Evolutionary conservation across 208 protist genomes (phyloP), one percentile per base, ranked within the genome.

Genomic region (Acanthamoeba lenticulata): DNA sequence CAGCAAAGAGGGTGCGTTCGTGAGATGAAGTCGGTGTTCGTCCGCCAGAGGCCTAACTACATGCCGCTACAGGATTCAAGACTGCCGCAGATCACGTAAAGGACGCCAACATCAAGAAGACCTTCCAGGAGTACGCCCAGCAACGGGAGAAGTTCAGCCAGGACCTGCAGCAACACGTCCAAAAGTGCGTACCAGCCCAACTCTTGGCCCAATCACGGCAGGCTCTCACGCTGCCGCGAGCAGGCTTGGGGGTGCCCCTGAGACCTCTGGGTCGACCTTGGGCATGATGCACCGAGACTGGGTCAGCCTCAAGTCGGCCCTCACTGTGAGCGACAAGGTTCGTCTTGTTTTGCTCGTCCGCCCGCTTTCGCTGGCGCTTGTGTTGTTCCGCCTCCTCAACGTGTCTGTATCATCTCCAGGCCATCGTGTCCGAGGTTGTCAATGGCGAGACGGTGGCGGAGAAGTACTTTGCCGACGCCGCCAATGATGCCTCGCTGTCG

Each of bases 1-100:
- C 29, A 86, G 77, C 77, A 86, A 86, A 42, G 77, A 86, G 45
- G 77, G 74, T 85, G n/a, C n/a, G n/a, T n/a, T n/a, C n/a, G n/a
- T n/a, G n/a, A n/a, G n/a, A n/a, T n/a, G n/a, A n/a, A n/a, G n/a
- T n/a, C n/a, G n/a, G n/a, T n/a, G n/a, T n/a, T n/a, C n/a, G n/a
- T n/a, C n/a, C n/a, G n/a, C n/a, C n/a, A n/a, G n/a, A n/a, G n/a
- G n/a, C n/a, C n/a, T n/a, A n/a, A n/a, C n/a, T n/a, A n/a, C n/a
- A n/a, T n/a, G n/a, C n/a, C n/a, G n/a, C n/a, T 32, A 19, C 65
- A 83, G 74, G 74, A 34, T 86, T 86, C 77, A n/a, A 57, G 21
- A 60, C 44, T 1, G 77, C 77, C 0, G 77, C 77, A 9, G 24
- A 47, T 9, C 77, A 86, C 27, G 77, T 86, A 21, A 86, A 86